Evolutionary conservation across 2,329 filamentous ascomycete species (phyloP).

Genomic region (Bertia moriformis): DNA sequence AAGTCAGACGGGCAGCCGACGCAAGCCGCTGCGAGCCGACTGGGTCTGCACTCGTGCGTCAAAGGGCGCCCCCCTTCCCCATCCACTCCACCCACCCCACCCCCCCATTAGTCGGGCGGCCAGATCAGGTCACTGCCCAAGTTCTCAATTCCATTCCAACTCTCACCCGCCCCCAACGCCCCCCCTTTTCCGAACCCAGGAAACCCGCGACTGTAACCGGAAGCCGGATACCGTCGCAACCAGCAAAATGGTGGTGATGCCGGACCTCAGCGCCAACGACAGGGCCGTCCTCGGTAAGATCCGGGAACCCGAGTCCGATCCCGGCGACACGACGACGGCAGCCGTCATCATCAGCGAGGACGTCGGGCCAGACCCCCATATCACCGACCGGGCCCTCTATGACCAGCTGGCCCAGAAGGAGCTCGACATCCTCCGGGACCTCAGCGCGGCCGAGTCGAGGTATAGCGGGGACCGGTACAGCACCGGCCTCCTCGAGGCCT

Average conservation of each 20-base stretch:
- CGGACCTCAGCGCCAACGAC: conserved; percentile 44
- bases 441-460: conserved; percentile 39
- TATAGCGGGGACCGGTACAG: conserved; percentile 26
- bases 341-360: no score
- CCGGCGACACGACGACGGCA: conserved; percentile 31
- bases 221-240: no score
- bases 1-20: no score
- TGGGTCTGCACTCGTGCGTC: no score
- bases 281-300: conserved; percentile 51
- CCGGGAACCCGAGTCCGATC: conserved; percentile 49
- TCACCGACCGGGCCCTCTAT: conserved; percentile 34
- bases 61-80: no score
- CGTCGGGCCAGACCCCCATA: conserved; percentile 40
- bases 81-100: no score
- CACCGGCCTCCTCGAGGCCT: conserved; percentile 25
- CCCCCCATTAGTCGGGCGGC: no score
- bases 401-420: conserved; percentile 32
- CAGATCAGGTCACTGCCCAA: no score
- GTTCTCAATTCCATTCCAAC: conserved; percentile 4
- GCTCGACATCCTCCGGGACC: conserved; percentile 32
- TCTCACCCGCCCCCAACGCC: conserved; percentile 1
- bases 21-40: conserved; percentile 24
- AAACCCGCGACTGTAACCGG: conserved; percentile 2
- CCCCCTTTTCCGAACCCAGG: conserved; percentile 1
- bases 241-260: no score